Conservation (phyloP, 1,284 basidiomycete genomes). For the Ceratobasidium sp. region DNA sequence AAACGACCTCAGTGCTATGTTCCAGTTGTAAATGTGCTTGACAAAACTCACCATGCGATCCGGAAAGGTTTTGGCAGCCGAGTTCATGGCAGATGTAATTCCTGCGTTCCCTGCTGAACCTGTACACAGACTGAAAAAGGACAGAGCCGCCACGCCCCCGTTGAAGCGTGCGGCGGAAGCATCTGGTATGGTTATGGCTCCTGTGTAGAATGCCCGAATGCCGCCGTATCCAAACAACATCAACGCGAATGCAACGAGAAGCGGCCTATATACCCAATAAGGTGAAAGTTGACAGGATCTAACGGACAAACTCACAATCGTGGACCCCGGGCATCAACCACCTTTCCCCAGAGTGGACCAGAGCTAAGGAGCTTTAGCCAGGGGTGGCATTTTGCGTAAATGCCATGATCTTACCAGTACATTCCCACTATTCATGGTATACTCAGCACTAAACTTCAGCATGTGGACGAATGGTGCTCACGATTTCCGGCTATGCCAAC, state of each 20-base stretch:
- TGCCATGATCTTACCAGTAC: slow-evolving; percentile 36
- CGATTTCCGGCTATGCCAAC: slow-evolving; percentile 72
- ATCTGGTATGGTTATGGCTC: slow-evolving; percentile 43
- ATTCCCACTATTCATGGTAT: slow-evolving; percentile 11
- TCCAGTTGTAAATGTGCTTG: not conserved
- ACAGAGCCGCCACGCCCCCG: slow-evolving; percentile 45
- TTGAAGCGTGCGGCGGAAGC: slow-evolving; percentile 13
- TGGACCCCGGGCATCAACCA: slow-evolving; percentile 70
- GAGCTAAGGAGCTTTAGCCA: slow-evolving; percentile 57
- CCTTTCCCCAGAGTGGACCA: slow-evolving; percentile 71
- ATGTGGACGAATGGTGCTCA: slow-evolving; percentile 47
- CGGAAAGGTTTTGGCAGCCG: slow-evolving; percentile 51
- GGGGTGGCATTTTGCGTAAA: not conserved
- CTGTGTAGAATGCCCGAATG: slow-evolving; percentile 67
- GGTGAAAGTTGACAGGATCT: not conserved
- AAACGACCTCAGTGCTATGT: not conserved
- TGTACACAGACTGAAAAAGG: slow-evolving; percentile 48
- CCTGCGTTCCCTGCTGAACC: slow-evolving; percentile 47
- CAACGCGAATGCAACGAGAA: slow-evolving; percentile 55
- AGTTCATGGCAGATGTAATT: slow-evolving; percentile 49
- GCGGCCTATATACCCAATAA: slow-evolving; percentile 43
- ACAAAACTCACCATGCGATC: slow-evolving; percentile 44
- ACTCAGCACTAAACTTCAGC: slow-evolving; percentile 20
- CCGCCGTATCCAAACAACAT: slow-evolving; percentile 70
- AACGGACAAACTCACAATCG: slow-evolving; percentile 50